A percentile compares a stretch with the other conserved stretches of the same genome.
Conservation (phyloP, 75 land plant species). For the Azolla pinnata region DNA sequence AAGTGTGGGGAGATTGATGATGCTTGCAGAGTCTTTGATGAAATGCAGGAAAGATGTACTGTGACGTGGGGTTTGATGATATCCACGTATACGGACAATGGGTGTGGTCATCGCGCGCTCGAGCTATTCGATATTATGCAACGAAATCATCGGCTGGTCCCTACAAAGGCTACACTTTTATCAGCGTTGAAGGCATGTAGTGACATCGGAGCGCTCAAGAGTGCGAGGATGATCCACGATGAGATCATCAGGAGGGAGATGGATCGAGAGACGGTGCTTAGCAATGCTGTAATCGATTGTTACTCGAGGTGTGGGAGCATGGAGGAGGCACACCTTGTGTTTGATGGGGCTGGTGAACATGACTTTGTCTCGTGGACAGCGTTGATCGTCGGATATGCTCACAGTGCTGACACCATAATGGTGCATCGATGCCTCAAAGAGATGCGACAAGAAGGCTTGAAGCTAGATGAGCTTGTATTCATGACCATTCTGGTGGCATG, state of each 20-base stretch:
- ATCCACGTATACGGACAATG: conserved; percentile 24
- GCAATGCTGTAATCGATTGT: conserved; percentile 11
- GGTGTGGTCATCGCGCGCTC: conserved; percentile 21
- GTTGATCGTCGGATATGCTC: conserved; percentile 15
- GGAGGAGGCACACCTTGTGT: conserved; percentile 4
- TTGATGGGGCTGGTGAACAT: not conserved
- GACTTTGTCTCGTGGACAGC: conserved; percentile 13
- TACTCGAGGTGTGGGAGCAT: conserved; percentile 14
- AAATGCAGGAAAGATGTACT: conserved; percentile 11
- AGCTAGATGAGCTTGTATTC: conserved; percentile 17
- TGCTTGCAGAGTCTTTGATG: conserved; percentile 22
- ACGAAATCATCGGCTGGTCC: conserved; percentile 1
- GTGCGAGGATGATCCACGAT: conserved; percentile 8
- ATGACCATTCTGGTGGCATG: conserved; percentile 1
- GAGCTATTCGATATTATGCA: conserved; percentile 24
- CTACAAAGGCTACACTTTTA: conserved; percentile 16
- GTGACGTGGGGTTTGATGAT: conserved; percentile 27
- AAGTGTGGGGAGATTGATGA: conserved; percentile 16
- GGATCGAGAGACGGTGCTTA: not conserved
- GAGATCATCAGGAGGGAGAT: not conserved
- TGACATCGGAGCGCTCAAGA: conserved; percentile 4
- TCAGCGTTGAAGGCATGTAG: conserved; percentile 25
- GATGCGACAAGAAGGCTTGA: conserved; percentile 6
- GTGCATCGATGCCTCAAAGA: conserved; percentile 1
- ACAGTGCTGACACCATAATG: conserved; percentile 3